Conservation (phyloP, 2,329 filamentous ascomycete species). For the Graphiopsis chlorocephala region DNA sequence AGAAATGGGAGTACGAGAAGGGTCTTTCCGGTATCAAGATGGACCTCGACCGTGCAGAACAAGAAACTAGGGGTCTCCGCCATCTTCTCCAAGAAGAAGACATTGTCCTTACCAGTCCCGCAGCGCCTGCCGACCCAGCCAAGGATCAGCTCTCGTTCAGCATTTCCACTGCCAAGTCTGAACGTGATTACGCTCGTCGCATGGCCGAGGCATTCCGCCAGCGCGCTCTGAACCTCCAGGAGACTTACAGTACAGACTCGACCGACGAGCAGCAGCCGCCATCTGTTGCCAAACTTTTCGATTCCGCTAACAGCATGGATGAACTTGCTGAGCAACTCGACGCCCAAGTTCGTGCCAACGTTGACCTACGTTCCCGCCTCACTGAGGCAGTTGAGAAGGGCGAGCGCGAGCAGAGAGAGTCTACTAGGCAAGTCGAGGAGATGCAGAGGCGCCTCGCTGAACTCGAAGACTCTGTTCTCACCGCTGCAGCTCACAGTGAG, state of each 20-base stretch:
- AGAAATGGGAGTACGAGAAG: conserved; percentile 96
- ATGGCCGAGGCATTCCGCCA: conserved; percentile 62
- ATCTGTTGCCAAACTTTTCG: conserved; percentile 60
- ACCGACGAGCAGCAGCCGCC: conserved; percentile 37
- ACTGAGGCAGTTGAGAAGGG: conserved; percentile 77
- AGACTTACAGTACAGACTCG: conserved; percentile 59
- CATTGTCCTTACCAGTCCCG: conserved; percentile 63
- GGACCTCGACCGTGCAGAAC: conserved; percentile 92
- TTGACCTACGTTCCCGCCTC: conserved; percentile 70
- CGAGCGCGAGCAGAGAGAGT: conserved; percentile 77
- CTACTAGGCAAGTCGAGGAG: conserved; percentile 75
- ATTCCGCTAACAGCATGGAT: conserved; percentile 74
- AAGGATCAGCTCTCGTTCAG: conserved; percentile 53
- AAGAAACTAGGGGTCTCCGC: conserved; percentile 83
- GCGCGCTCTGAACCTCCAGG: conserved; percentile 60
- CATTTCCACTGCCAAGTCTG: conserved; percentile 66
- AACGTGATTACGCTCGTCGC: conserved; percentile 68
- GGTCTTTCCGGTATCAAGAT: conserved; percentile 85
- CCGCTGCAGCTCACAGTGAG: conserved; percentile 82
- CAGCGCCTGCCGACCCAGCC: conserved; percentile 21
- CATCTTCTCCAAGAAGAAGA: conserved; percentile 78
- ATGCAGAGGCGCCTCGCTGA: conserved; percentile 76
- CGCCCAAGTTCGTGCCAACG: conserved; percentile 75
- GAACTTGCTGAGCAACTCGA: conserved; percentile 75
- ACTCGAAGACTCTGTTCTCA: conserved; percentile 79